Percentiles rank a stretch among this genome's conserved stretches.
These are phyloP conservation scores for Psidium friedrichsthalianum DNA, from an alignment of 345 rosid species.

Conservation along the genomic window DNA sequence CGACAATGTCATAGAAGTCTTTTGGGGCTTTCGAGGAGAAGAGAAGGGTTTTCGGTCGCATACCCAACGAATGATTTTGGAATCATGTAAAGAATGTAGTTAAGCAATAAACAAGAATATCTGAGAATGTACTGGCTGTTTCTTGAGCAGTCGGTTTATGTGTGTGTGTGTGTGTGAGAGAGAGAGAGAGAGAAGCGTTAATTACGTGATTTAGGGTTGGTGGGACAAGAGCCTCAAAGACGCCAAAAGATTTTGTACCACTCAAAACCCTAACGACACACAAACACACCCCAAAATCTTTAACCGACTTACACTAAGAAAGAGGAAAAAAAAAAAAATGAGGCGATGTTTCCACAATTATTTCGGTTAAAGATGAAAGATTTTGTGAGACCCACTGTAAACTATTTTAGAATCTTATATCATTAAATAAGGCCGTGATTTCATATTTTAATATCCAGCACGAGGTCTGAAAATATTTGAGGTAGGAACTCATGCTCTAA, in stretches of 20 bases:
- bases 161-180: not conserved
- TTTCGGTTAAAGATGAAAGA: not conserved
- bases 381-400: not conserved
- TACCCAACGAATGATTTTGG: not conserved
- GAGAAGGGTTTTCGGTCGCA: not conserved
- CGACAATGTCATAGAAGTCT: not conserved
- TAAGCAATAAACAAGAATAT: not conserved
- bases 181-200: not conserved
- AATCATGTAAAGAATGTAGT: not conserved
- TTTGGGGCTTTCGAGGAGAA: not conserved
- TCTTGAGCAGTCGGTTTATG: not conserved
- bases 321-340: not conserved
- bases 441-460: not conserved
- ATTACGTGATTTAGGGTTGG: not conserved
- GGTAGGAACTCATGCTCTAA: not conserved
- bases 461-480: not conserved
- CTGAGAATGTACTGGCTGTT: not conserved
- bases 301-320: not conserved
- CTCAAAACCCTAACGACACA: not conserved
- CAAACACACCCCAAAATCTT: not conserved
- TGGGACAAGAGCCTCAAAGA: conserved; percentile 26
- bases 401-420: not conserved
- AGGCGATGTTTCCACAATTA: not conserved
- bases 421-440: not conserved
- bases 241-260: conserved; percentile 13